A percentile compares a stretch with the other conserved stretches of the same genome.
phyloP scores from a whole-genome alignment of 768 basidiomycete genomes.

The Grammothele lineata region DNA sequence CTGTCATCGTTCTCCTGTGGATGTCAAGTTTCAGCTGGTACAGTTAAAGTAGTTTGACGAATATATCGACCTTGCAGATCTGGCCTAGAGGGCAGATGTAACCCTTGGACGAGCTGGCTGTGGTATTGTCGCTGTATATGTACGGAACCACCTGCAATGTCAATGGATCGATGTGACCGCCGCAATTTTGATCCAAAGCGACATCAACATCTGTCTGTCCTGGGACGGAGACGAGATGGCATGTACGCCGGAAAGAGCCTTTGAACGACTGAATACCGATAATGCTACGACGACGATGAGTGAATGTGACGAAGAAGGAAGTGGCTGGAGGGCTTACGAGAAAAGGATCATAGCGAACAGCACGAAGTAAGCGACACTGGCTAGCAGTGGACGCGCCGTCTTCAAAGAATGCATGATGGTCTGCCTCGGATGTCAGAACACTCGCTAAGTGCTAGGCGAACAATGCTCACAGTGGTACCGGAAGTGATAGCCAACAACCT shows the following conservation, averaged over 20 bases:
- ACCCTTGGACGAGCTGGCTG: constrained; percentile 58
- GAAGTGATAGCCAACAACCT: constrained; percentile 82
- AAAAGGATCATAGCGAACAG: constrained; percentile 86
- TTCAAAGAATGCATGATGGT: constrained; percentile 93
- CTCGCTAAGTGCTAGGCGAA: not conserved
- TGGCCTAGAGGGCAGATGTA: constrained; percentile 89
- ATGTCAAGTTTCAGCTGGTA: no score
- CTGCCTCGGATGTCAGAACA: constrained; percentile 23
- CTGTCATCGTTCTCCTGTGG: constrained; percentile 54
- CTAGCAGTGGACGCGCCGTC: constrained; percentile 82
- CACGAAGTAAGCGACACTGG: constrained; percentile 88
- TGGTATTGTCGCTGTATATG: constrained; percentile 34
- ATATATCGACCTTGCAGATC: constrained; percentile 72
- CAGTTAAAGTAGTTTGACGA: no score
- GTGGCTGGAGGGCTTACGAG: constrained; percentile 60
- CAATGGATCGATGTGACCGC: constrained; percentile 68
- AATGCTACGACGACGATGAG: constrained; percentile 43
- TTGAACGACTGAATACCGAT: constrained; percentile 94
- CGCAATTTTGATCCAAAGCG: constrained; percentile 62
- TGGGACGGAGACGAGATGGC: constrained; percentile 48
- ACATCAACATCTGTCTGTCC: constrained; percentile 44
- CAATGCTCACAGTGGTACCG: constrained; percentile 76
- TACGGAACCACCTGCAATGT: constrained; percentile 46
- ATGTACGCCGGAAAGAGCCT: constrained; percentile 71
- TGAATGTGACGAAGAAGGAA: not conserved